These are phyloP conservation scores for Tolypocladium pustulatum DNA, from an alignment of 2,329 filamentous ascomycete species.

Conservation along the genomic window DNA sequence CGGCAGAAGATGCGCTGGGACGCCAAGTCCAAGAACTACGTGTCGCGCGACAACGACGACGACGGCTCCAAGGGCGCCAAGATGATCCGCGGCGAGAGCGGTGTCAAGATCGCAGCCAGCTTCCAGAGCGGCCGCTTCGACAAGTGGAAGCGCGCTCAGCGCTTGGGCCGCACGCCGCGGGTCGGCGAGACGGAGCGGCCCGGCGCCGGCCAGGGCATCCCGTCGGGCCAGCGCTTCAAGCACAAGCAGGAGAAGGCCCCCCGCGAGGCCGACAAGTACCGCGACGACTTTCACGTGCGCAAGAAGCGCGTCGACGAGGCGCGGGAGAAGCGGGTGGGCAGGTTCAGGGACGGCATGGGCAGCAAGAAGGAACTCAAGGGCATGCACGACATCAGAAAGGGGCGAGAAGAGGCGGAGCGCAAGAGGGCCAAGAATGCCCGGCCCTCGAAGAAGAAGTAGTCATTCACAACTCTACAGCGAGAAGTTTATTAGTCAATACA, in stretches of 20 bases:
- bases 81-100: slow-evolving; percentile 80
- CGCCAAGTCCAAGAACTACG: slow-evolving; percentile 93
- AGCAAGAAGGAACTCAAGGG: slow-evolving; percentile 72
- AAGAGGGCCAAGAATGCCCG: slow-evolving; percentile 81
- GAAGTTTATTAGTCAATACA: background rate
- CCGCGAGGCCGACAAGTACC: slow-evolving; percentile 84
- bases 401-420: slow-evolving; percentile 65
- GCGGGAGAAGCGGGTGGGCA: slow-evolving; percentile 70
- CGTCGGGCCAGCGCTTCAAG: slow-evolving; percentile 51
- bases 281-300: slow-evolving; percentile 81
- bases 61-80: slow-evolving; percentile 67
- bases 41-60: slow-evolving; percentile 82
- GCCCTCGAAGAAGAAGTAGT: slow-evolving; percentile 49
- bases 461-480: background rate
- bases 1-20: slow-evolving; percentile 85
- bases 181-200: slow-evolving; percentile 70
- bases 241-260: slow-evolving; percentile 83
- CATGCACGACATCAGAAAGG: slow-evolving; percentile 75
- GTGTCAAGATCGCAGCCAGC: slow-evolving; percentile 87
- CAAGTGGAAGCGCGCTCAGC: slow-evolving; percentile 79
- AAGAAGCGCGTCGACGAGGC: slow-evolving; percentile 86
- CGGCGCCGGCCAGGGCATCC: slow-evolving; percentile 11
- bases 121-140: slow-evolving; percentile 95
- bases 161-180: slow-evolving; percentile 64
- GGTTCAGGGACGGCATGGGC: slow-evolving; percentile 61